Evolutionary conservation across 148 eudicot genomes (phyloP).

Genomic region (Cornus suecica): DNA sequence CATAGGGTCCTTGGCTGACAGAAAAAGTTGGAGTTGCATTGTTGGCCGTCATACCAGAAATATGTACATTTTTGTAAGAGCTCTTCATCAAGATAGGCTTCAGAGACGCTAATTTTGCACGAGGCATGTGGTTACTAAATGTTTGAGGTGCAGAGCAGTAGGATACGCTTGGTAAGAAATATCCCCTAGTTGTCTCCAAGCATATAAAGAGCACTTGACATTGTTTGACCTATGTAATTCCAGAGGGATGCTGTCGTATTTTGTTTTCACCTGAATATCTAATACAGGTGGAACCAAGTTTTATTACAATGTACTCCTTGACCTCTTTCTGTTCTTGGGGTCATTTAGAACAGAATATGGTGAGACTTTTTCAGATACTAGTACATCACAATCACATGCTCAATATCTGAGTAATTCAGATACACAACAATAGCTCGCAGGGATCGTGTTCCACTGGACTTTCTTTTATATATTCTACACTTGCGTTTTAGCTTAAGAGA

Average conservation of each 20-base stretch:
- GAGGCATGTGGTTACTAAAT: too few relatives aligned
- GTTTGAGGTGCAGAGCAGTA: too few relatives aligned
- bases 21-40: neutral
- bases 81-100: neutral
- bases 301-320: neutral
- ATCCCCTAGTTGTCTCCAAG: neutral
- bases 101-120: too few relatives aligned
- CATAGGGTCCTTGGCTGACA: neutral
- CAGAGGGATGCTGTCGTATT: neutral
- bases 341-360: too few relatives aligned
- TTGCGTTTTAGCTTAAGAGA: too few relatives aligned
- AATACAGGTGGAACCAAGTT: neutral
- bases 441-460: too few relatives aligned
- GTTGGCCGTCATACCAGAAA: neutral
- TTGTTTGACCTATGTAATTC: neutral
- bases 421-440: too few relatives aligned
- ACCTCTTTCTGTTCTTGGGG: neutral
- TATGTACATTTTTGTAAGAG: neutral
- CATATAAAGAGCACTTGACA: neutral
- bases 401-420: too few relatives aligned
- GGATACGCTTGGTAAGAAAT: neutral
- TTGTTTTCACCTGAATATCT: too few relatives aligned
- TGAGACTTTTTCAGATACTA: too few relatives aligned
- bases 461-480: too few relatives aligned
- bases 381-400: too few relatives aligned